Base-by-base conservation (phyloP, 228 moss, liverwort and hornwort genomes). In the Sphagnum fallax region DNA sequence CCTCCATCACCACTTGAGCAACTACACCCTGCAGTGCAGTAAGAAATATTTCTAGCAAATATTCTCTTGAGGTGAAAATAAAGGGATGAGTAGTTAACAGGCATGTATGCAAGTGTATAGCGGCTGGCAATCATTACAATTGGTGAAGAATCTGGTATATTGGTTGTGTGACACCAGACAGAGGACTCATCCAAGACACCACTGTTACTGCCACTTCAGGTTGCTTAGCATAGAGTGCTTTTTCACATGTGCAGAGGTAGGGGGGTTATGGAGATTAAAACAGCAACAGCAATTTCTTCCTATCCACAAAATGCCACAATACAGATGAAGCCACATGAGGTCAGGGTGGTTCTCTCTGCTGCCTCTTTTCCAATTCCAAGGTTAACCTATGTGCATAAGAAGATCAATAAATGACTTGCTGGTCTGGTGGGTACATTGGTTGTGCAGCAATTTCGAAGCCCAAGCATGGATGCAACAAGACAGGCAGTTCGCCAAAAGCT, bases 381-480 rank as follows among this genome's bases (percentile, higher is more conserved):
- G 32, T 32, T 32, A 32, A 32, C 32, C 32, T 32, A 32, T 32
- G 32, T 32, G 32, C 32, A 0, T 6, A 62, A 9, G 9, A 62
- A 16, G 15, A 16, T 16, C 4, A 7, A 8, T 47, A 47, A 47
- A 16, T 6, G 5, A 47, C 62, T 62, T 62, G 4, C 47, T 62
- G 10, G 13, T 16, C 63, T 81, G 55, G 55, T 63, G 5, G 48
- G 16, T 47, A 16, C 64, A 5, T 6, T 6, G 59, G 50, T 55
- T 57, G 11, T 66, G 79, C 93, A 91, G 90, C 85, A 87, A 57
- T 75, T 83, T 18, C 76, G 82, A 51, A 75, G 80, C 64, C 61
- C 81, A 49, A 91, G 91, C 18, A 80, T 92, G 89, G 88, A 89
- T 81, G 78, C 79, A 69, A 91, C 93, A 49, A 88, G 91, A n/a